Base-by-base conservation (phyloP, 305 asterid genomes). In the Fraxinus nigra region DNA sequence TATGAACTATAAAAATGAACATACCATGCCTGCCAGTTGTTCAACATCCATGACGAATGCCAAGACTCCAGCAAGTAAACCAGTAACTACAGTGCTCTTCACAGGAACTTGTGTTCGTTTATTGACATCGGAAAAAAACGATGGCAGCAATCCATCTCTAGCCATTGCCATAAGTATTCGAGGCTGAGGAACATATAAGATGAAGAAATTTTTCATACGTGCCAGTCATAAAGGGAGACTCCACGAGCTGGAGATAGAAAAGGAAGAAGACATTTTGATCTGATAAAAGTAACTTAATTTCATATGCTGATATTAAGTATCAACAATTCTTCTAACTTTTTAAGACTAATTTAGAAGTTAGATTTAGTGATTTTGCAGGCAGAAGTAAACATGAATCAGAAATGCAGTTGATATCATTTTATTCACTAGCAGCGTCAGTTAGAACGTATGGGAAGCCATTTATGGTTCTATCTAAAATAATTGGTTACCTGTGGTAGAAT, bases 141-240 rank as follows among this genome's bases (percentile, higher is more conserved):
- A 83, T 8, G 99, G 99, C 78, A 96, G 92, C 91, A 96, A 86
- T 75, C 99, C 99, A 81, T 96, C 98, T 87, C 99, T 89, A 40
- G 98, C 97, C 99, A 96, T 96, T 77, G 98, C 98, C 99, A 96
- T 94, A 67, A 96, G 90, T 83, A 96, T 92, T 30, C 99, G 90
- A 11, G 98, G 98, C 99, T 96, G 92, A 79, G 78, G 83, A 76
- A 80, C 35, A 75, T 34, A 80, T 2, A 63, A 20, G 81, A 80
- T 16, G 7, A 77, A 56, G 37, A 51, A 20, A 32, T 56, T 18
- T 38, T 81, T 81, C 33, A 75, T 4, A 56, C 7, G 35, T 26
- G 35, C 26, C 75, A 73, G 61, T 33, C 77, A 65, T 35, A n/a
- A 56, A 32, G 46, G 70, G 43, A 30, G 43, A 77, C 59, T 54